Base-by-base conservation (phyloP, 306 rosid genomes). In the Vicia faba region DNA sequence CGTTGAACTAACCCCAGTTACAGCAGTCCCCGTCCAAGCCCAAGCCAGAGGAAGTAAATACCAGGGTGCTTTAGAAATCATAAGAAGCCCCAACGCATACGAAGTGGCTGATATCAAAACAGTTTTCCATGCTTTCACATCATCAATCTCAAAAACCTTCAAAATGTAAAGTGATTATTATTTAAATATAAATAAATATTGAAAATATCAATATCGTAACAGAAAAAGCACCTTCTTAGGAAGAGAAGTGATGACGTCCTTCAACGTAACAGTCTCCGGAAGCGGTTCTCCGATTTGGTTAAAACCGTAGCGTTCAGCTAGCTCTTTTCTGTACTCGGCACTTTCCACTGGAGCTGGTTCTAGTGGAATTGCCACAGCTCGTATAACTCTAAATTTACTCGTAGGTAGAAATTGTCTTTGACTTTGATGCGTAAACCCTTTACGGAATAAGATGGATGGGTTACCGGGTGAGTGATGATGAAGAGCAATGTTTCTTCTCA, bases 1-100 rank as follows among this genome's bases (percentile, higher is more conserved):
- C n/a, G 39, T 45, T 44, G 81, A 76, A 86, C 97, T 75, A 71
- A 88, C 99, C 97, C 99, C 99, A 18, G 97, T 93, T 73, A 85
- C 8, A 55, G 97, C 99, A 80, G 97, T 93, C 51, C 99, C 99
- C 1, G 97, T 93, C 97, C 97, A 93, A 15, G 92, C 99, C 99
- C 99, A 93, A 68, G 99, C 99, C 72, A 93, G 76, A 79, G 99
- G 97, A 76, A 93, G 99, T 46, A 93, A 84, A 82, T 93, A 93
- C 97, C 95, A 93, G 28, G 96, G 99, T 72, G 95, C 81, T 83
- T 93, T 93, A 38, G 96, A 71, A 80, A 93, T 90, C 90, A 90
- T 73, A 56, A 68, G 73, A 58, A 93, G 88, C 50, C 99, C 97
- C 76, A 93, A 25, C 3, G 95, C 86, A 73, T 88, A 93, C 54